Conservation (phyloP, 2,329 filamentous ascomycete species). For the Tolypocladium album region DNA sequence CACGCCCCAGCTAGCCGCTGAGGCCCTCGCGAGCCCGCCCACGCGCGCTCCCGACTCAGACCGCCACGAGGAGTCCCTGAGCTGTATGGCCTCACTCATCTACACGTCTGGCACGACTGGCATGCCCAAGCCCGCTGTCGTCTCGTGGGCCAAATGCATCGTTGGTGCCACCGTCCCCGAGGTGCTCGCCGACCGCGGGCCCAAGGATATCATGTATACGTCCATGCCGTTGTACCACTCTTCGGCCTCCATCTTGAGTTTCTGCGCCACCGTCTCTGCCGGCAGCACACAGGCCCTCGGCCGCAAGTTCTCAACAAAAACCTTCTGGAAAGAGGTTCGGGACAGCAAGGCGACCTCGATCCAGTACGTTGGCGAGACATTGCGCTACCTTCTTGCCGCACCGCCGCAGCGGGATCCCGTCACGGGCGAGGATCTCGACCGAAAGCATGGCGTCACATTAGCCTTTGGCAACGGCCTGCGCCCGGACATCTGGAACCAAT, state of each 20-base stretch:
- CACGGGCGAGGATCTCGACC: constrained; percentile 60
- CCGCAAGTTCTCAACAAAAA: constrained; percentile 65
- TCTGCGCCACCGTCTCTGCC: constrained; percentile 46
- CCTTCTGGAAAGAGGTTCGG: constrained; percentile 70
- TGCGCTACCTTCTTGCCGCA: constrained; percentile 67
- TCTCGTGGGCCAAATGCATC: constrained; percentile 59
- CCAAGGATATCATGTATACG: constrained; percentile 66
- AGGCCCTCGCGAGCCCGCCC: constrained; percentile 39
- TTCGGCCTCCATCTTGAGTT: constrained; percentile 62
- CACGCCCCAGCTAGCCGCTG: constrained; percentile 42
- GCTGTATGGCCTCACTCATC: constrained; percentile 62
- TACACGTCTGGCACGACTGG: constrained; percentile 83
- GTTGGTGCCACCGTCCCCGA: constrained; percentile 26
- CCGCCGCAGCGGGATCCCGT: constrained; percentile 49
- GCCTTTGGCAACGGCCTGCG: constrained; percentile 80
- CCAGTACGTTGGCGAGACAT: constrained; percentile 83
- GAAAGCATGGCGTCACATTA: constrained; percentile 58
- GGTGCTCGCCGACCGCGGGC: constrained; percentile 44
- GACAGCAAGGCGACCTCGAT: constrained; percentile 61
- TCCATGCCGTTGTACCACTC: constrained; percentile 87
- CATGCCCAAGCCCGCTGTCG: constrained; percentile 67
- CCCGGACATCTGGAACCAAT: constrained; percentile 75
- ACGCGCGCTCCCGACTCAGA: constrained; percentile 47
- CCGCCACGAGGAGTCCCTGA: constrained; percentile 36
- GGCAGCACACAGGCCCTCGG: constrained; percentile 62